A percentile compares a stretch with the other conserved stretches of the same genome.
phyloP scores from a whole-genome alignment of 768 basidiomycete species.

The Lyophyllum decastes region DNA sequence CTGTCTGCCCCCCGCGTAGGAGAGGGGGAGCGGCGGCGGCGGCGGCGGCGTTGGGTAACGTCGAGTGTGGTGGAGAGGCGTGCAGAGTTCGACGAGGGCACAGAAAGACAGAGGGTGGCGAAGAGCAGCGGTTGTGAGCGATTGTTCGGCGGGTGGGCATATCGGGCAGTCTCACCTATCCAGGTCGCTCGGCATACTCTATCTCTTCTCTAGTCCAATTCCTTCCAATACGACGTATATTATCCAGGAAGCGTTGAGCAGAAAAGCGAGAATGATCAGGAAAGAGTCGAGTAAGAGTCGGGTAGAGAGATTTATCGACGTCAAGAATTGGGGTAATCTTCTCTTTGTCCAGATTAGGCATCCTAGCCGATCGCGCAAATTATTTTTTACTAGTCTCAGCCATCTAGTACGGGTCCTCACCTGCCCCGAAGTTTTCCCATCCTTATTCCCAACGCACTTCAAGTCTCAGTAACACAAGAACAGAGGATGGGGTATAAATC shows the following conservation, averaged over 20 bases:
- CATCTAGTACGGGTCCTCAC: too few relatives aligned
- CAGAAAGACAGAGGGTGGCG: background rate
- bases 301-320: background rate
- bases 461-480: background rate
- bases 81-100: too few relatives aligned
- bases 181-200: slow-evolving; percentile 26
- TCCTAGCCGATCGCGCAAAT: slow-evolving; percentile 8
- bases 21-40: background rate
- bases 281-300: background rate
- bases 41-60: background rate
- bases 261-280: background rate
- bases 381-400: background rate
- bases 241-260: background rate
- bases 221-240: background rate
- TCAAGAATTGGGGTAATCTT: background rate
- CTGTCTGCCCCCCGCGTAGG: slow-evolving; percentile 71
- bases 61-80: background rate
- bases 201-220: background rate
- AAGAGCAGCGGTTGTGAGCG: background rate
- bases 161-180: slow-evolving; percentile 19
- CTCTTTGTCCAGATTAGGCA: slow-evolving; percentile 12
- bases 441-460: background rate
- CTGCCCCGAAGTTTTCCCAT: too few relatives aligned
- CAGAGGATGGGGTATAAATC: slow-evolving; percentile 3
- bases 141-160: background rate